Percentiles rank a stretch among this genome's conserved stretches.
These are phyloP conservation scores for Fonsecaea pedrosoi DNA, from an alignment of 2,329 filamentous ascomycete species.

Conservation along the genomic window DNA sequence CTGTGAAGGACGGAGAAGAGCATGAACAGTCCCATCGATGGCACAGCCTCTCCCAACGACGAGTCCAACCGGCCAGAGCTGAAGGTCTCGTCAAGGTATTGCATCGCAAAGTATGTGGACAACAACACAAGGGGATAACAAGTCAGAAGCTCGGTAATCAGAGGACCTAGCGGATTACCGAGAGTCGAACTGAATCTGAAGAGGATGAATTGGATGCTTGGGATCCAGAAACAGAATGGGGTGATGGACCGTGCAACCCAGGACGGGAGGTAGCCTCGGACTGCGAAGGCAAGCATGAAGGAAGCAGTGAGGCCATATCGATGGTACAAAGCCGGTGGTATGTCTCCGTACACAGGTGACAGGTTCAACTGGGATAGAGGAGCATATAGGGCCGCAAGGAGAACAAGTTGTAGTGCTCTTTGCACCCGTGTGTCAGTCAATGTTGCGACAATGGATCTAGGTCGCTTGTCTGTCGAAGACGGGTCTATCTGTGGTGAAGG, in stretches of 20 bases:
- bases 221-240: conserved; percentile 76
- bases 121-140: conserved; percentile 72
- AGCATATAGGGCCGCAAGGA: conserved; percentile 51
- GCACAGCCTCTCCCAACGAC: conserved; percentile 67
- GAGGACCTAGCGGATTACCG: conserved; percentile 74
- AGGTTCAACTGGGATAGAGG: conserved; percentile 68
- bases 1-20: conserved; percentile 63
- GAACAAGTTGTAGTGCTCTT: conserved; percentile 46
- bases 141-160: conserved; percentile 75
- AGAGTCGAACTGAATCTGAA: conserved; percentile 70
- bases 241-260: conserved; percentile 62
- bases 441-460: conserved; percentile 13
- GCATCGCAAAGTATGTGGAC: conserved; percentile 68
- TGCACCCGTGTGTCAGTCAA: conserved; percentile 30
- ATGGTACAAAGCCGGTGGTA: conserved; percentile 78
- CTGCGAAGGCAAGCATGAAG: conserved; percentile 74
- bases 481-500: neutral
- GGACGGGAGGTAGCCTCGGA: conserved; percentile 59
- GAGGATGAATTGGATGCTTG: conserved; percentile 74
- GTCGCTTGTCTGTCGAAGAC: neutral
- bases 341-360: conserved; percentile 86
- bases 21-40: conserved; percentile 70
- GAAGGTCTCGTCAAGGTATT: conserved; percentile 62
- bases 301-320: conserved; percentile 68
- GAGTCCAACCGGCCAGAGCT: conserved; percentile 56